These are phyloP conservation scores for Cyphellophora europaea DNA, from an alignment of 2,329 filamentous ascomycete species.

Conservation along the genomic window DNA sequence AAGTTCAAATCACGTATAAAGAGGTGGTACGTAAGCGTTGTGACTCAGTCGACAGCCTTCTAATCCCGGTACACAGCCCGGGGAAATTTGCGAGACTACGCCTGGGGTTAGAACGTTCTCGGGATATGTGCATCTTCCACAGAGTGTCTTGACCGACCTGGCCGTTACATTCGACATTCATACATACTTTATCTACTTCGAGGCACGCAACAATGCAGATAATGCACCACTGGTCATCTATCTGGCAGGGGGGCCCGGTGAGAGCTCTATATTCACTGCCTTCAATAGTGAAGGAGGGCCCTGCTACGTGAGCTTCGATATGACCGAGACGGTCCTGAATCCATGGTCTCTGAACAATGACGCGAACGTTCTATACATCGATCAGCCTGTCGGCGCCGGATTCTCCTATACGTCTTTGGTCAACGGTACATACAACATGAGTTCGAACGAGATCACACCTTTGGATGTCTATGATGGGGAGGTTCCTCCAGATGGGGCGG, in stretches of 20 bases:
- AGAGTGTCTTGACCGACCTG: conserved; percentile 27
- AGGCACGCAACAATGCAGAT: conserved; percentile 42
- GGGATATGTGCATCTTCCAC: conserved; percentile 50
- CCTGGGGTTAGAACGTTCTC: conserved; percentile 46
- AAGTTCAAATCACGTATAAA: conserved; percentile 35
- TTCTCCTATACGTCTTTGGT: conserved; percentile 43
- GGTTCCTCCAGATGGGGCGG: conserved; percentile 21
- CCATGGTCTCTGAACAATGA: conserved; percentile 55
- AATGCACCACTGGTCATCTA: conserved; percentile 52
- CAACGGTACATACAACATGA: conserved; percentile 27
- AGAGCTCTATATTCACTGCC: conserved; percentile 47
- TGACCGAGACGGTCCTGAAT: conserved; percentile 43
- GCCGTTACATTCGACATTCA: conserved; percentile 48
- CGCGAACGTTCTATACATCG: conserved; percentile 60
- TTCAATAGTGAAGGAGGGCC: conserved; percentile 43
- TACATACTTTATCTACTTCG: conserved; percentile 60
- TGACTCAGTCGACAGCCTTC: neutral
- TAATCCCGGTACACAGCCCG: conserved; percentile 20
- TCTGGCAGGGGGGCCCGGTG: conserved; percentile 54
- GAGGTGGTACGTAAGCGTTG: too few relatives aligned
- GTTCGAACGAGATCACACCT: conserved; percentile 4
- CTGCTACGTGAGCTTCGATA: conserved; percentile 43
- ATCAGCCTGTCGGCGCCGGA: conserved; percentile 53
- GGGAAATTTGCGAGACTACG: conserved; percentile 48
- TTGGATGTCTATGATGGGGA: conserved; percentile 16